Evolutionary conservation across 352 stramenopile species (phyloP).

Genomic region (Pythium aristosporum): DNA sequence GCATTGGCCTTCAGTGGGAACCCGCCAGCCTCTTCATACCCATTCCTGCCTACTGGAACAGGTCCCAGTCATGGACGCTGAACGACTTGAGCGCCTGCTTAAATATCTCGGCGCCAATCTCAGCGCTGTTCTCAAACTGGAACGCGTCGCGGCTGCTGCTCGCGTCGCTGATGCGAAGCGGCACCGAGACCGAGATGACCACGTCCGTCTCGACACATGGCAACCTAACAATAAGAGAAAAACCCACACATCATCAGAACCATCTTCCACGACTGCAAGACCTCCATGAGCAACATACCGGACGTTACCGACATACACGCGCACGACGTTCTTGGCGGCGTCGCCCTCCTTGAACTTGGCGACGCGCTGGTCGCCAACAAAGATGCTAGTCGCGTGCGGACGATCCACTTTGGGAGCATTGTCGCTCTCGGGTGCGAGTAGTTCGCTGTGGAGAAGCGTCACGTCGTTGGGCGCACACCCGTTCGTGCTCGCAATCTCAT

Average conservation of each 20-base stretch:
- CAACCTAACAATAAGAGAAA: slow-evolving; percentile 29
- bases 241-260: not conserved
- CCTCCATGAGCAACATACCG: slow-evolving; percentile 25
- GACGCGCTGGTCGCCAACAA: slow-evolving; percentile 77
- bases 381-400: slow-evolving; percentile 41
- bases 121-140: slow-evolving; percentile 62
- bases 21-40: too few relatives aligned
- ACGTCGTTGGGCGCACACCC: slow-evolving; percentile 61
- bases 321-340: slow-evolving; percentile 81
- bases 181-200: slow-evolving; percentile 77
- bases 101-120: slow-evolving; percentile 70
- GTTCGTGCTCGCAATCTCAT: slow-evolving; percentile 82
- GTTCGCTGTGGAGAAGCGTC: slow-evolving; percentile 45
- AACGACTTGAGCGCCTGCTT: slow-evolving; percentile 71
- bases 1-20: too few relatives aligned
- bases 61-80: slow-evolving; percentile 61
- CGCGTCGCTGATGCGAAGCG: slow-evolving; percentile 69
- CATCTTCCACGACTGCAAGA: not conserved
- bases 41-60: slow-evolving; percentile 30
- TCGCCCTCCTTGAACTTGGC: slow-evolving; percentile 86
- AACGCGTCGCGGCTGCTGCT: slow-evolving; percentile 68
- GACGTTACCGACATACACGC: slow-evolving; percentile 76
- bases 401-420: slow-evolving; percentile 36
- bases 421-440: slow-evolving; percentile 20
- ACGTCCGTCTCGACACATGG: slow-evolving; percentile 76